Conservation (phyloP, 2,329 filamentous ascomycete genomes). For the Elsinoe perseae region DNA sequence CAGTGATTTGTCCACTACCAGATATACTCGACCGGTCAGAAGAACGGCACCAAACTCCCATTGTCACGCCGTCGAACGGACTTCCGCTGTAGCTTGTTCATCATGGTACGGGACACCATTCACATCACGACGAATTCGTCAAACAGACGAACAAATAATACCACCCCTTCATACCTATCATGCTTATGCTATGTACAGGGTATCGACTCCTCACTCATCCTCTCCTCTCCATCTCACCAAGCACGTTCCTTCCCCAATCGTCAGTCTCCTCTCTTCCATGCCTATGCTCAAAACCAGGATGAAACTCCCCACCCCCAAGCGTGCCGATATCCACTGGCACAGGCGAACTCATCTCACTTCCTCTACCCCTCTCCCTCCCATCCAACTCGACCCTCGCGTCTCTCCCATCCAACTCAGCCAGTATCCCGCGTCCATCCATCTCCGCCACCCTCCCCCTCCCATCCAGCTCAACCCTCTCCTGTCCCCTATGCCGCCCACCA, state of each 20-base stretch:
- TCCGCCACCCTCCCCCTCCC: background rate
- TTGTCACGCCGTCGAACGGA: too few relatives aligned
- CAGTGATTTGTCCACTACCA: too few relatives aligned
- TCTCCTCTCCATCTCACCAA: slow-evolving; percentile 12
- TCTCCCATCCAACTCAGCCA: background rate
- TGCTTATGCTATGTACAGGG: slow-evolving; percentile 7
- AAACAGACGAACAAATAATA: background rate
- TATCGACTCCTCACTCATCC: background rate
- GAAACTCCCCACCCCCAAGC: background rate
- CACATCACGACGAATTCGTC: background rate
- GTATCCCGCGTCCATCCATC: background rate
- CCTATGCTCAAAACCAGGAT: background rate
- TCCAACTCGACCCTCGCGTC: background rate
- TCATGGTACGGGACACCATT: background rate
- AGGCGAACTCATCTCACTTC: background rate
- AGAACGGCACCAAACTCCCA: too few relatives aligned
- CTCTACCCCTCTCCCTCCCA: background rate
- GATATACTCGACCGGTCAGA: too few relatives aligned
- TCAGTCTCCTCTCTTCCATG: background rate
- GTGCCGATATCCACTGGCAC: slow-evolving; percentile 7
- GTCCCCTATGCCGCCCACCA: background rate
- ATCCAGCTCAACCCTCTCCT: background rate
- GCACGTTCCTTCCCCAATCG: slow-evolving; percentile 12
- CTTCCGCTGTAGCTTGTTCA: too few relatives aligned
- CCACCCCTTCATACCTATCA: background rate